Base-by-base conservation (phyloP, 208 protist species). In the Leishmania major region DNA sequence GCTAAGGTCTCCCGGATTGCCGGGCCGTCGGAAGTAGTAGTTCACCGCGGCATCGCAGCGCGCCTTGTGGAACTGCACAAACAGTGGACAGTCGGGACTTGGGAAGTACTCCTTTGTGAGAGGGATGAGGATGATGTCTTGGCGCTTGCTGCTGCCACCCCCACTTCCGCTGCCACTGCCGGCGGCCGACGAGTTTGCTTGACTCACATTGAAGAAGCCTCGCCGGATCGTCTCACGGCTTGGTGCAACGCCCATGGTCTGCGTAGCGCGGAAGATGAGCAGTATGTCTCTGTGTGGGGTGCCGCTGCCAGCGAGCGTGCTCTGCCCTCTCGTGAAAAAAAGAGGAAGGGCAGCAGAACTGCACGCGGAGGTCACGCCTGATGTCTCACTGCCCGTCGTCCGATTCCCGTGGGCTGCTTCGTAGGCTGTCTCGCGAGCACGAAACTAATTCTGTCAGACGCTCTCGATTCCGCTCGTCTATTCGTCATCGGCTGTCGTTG, bases 21-120 rank as follows among this genome's bases (percentile, higher is more conserved):
- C 92, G 4, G 94, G 94, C 2, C 82, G 87, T 17, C 94, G 91
- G 74, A 97, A 94, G 88, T 95, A 97, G 79, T 96, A 97, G 77
- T 94, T 96, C 74, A 96, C 94, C 62, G 90, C 89, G 3, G 91
- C 90, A 82, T 97, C 92, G 85, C 92, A 95, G 59, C 94, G 91
- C 2, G 92, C 90, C 77, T 89, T 85, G 84, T 96, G 90, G 69
- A 97, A 96, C 87, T 96, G 94, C 78, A 93, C 85, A 62, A 97
- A 97, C 13, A 97, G 87, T 1, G 94, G 85, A 57, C 94, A 97
- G 80, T 97, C 92, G 0, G 90, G 88, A 4, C 79, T 88, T 0
- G 94, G 92, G 66, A 97, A 97, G 82, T 91, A 97, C 75, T 94
- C 89, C 70, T 88, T 88, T 1, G 92, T 95, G 55, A 97, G 91